These are phyloP conservation scores for Onygenales sp. DNA, from an alignment of 2,329 filamentous ascomycete species.

Conservation along the genomic window DNA sequence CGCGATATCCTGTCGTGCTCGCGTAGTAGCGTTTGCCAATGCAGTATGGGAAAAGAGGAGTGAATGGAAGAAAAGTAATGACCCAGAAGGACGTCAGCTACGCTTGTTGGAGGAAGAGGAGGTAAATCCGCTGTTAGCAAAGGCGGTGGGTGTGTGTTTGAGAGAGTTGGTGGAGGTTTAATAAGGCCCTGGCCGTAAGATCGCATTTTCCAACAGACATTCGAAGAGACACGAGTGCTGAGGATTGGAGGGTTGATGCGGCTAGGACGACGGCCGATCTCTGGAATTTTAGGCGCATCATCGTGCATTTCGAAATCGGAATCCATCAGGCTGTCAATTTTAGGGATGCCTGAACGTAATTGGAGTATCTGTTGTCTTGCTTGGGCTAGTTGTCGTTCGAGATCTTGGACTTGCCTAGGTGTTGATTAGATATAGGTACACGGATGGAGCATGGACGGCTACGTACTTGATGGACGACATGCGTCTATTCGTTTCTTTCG, in stretches of 20 bases:
- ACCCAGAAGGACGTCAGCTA: constrained; percentile 62
- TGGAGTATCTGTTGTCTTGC: constrained; percentile 71
- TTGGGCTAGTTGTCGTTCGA: constrained; percentile 80
- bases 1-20: constrained; percentile 71
- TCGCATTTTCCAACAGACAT: constrained; percentile 62
- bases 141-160: constrained; percentile 41
- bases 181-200: constrained; percentile 69
- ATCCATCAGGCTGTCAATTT: constrained; percentile 38
- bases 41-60: constrained; percentile 70
- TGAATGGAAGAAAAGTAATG: constrained; percentile 72
- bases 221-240: constrained; percentile 55
- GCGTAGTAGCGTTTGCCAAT: constrained; percentile 74
- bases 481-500: constrained; percentile 93
- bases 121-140: constrained; percentile 45
- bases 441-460: constrained; percentile 3
- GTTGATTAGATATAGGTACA: constrained; percentile 6
- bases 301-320: constrained; percentile 27
- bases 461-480: constrained; percentile 90
- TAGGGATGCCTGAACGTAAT: constrained; percentile 55
- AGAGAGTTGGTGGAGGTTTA: constrained; percentile 63
- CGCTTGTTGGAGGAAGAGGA: constrained; percentile 58
- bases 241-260: constrained; percentile 48
- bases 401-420: constrained; percentile 74
- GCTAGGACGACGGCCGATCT: constrained; percentile 56
- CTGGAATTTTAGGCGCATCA: constrained; percentile 50